Percentiles rank a stretch among this genome's conserved stretches.
Evolutionary conservation across 1,284 basidiomycete species (phyloP).

Genomic region (Pterulicium gracile): DNA sequence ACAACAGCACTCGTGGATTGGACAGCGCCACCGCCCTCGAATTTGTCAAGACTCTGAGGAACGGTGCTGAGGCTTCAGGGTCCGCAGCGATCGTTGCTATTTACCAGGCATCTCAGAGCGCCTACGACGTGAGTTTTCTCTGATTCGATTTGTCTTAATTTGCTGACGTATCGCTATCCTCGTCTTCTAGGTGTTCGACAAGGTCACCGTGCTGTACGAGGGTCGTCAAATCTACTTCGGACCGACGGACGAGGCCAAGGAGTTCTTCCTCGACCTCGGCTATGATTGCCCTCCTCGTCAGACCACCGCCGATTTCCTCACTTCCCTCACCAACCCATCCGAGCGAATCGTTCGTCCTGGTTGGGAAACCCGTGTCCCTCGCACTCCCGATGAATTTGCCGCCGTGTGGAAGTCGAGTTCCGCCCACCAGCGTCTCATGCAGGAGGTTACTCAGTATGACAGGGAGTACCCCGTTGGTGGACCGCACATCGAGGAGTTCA

Average conservation of each 20-base stretch:
- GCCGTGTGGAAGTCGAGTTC: background rate
- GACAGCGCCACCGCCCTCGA: conserved; percentile 10
- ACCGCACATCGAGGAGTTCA: conserved; percentile 5
- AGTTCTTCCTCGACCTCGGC: conserved; percentile 36
- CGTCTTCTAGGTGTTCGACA: background rate
- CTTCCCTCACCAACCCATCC: conserved; percentile 24
- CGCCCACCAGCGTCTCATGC: background rate
- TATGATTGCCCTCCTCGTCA: conserved; percentile 27
- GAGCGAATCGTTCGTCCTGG: conserved; percentile 1
- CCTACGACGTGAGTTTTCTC: conserved; percentile 6
- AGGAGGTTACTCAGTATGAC: background rate
- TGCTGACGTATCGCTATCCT: background rate
- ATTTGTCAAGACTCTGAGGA: conserved; percentile 8
- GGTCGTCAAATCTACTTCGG: conserved; percentile 44
- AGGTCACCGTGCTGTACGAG: conserved; percentile 28
- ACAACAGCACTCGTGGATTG: conserved; percentile 14
- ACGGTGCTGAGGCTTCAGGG: conserved; percentile 5
- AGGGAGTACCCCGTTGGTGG: conserved; percentile 6
- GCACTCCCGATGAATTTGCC: conserved; percentile 2
- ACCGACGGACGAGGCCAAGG: conserved; percentile 26
- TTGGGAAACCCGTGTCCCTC: background rate
- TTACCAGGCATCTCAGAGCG: conserved; percentile 9
- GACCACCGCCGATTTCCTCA: conserved; percentile 33
- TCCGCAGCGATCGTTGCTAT: conserved; percentile 8
- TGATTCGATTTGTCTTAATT: background rate